Base-by-base conservation (phyloP, 2,329 filamentous ascomycete species). In the Fusarium armeniacum region DNA sequence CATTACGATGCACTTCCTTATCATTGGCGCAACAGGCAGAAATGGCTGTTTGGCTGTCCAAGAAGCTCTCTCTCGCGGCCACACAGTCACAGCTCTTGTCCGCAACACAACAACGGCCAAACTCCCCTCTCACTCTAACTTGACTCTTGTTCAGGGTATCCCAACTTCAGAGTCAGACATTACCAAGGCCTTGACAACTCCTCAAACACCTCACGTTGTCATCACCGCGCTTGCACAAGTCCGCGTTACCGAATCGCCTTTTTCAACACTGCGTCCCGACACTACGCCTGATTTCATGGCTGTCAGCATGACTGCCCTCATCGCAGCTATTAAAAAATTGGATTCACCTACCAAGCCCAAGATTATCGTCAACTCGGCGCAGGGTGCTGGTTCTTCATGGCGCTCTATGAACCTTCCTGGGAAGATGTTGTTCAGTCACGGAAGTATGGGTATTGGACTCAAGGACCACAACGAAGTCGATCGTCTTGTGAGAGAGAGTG, bases 401-500 rank as follows among this genome's bases (percentile, higher is more conserved):
- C 5, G 45, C 0, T 70, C 67, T 0, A 70, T 70, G 67, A 70
- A 70, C 0, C 32, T 70, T 1, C 67, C 62, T 0, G 62, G 62
- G 0, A 70, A 70, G 9, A 43, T 70, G n/a, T 24, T 70, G 1
- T 70, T 70, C 0, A 70, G 67, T 5, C 67, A 70, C 4, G 67
- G 67, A 2, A 63, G 45, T 1, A 70, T 70, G 67, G 62, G 62
- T 0, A 30, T 53, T 5, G 67, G 67, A 0, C 57, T 70, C 0
- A 70, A 53, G 5, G 67, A 70, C 3, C 67, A 70, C 7, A 64
- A 70, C 3, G 33, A 53, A 13, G 66, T 70, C 3, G 67, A 70
- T 1, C 49, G 36, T 2, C 8, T 70, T 8, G 58, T 70, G 0
- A 47, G 67, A 0, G 43, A 67, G 1, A 70, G 67, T 0, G 67